Base-by-base conservation (phyloP, 306 rosid genomes). In the Malus sieversii region DNA sequence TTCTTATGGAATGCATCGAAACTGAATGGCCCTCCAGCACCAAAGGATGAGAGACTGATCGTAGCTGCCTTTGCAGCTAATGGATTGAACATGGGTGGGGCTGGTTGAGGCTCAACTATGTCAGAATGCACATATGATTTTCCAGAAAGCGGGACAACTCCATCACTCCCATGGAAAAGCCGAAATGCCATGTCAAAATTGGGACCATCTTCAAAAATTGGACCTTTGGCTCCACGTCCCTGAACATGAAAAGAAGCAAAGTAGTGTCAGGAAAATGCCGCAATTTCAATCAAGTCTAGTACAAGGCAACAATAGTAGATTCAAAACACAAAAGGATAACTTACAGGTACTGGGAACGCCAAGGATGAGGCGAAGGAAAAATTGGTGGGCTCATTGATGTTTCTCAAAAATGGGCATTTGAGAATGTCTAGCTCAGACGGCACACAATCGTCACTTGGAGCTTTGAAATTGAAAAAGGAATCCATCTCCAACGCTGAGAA, bases 1-100 rank as follows among this genome's bases (percentile, higher is more conserved):
- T 92, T 95, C 70, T 81, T 86, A 66, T 89, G 80, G 81, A 95
- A 95, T 68, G 91, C 70, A 85, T 88, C 98, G 81, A 95, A 95
- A 79, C 96, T 48, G 63, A 92, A 95, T 65, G 96, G 91, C 30
- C 98, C 95, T 16, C 98, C 93, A 72, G 85, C 83, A 81, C 98
- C 98, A 82, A 95, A 95, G 74, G 98, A 90, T 33, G 98, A 95
- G 59, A 95, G 88, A 53, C 98, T 95, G 80, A 95, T 95, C 45
- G 98, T 95, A 74, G 98, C 98, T 59, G 98, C 98, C 88, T 81
- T 92, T 61, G 98, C 98, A 73, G 98, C 97, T 80, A 95, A 86
- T 68, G 98, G 98, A 84, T 95, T 90, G 79, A 95, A 95, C 74
- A 85, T 86, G 57, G 89, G 74, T 53, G 90, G 83, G 68, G 90